phyloP scores from a whole-genome alignment of 1,139 yeast genomes.

The Saccharomyces uvarum region DNA sequence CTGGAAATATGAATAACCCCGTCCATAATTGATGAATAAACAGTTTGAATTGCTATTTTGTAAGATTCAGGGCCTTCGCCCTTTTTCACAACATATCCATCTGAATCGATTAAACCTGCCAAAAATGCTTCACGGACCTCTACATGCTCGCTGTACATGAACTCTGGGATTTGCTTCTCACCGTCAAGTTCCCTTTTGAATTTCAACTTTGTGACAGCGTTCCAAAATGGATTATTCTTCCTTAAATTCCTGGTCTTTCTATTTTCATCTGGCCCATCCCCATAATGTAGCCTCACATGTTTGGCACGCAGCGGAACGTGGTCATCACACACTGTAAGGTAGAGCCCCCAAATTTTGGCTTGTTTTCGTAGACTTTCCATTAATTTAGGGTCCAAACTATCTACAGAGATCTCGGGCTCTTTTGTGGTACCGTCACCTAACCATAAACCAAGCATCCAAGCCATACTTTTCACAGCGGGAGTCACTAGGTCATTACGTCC shows the following conservation, averaged over 20 bases:
- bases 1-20: conserved; percentile 35
- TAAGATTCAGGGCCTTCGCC: conserved; percentile 14
- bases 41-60: conserved; percentile 32
- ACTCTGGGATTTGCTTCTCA: conserved; percentile 25
- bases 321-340: conserved; percentile 18
- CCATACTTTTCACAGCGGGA: conserved; percentile 23
- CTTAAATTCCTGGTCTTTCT: conserved; percentile 15
- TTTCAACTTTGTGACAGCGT: conserved; percentile 12
- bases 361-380: conserved; percentile 20
- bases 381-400: conserved; percentile 19
- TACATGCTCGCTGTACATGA: conserved; percentile 27
- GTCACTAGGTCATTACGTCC: conserved; percentile 20
- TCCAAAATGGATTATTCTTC: conserved; percentile 26
- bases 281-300: conserved; percentile 23
- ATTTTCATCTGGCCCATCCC: conserved; percentile 11
- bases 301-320: conserved; percentile 20
- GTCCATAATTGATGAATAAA: conserved; percentile 29
- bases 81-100: conserved; percentile 30
- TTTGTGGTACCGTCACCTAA: conserved; percentile 26
- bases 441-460: conserved; percentile 33
- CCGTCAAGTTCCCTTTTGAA: conserved; percentile 20
- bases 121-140: conserved; percentile 36
- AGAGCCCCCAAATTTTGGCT: conserved; percentile 23
- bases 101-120: conserved; percentile 40
- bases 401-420: conserved; percentile 28